phyloP scores from a whole-genome alignment of 768 basidiomycete species.

The Termitomyces sp. region DNA sequence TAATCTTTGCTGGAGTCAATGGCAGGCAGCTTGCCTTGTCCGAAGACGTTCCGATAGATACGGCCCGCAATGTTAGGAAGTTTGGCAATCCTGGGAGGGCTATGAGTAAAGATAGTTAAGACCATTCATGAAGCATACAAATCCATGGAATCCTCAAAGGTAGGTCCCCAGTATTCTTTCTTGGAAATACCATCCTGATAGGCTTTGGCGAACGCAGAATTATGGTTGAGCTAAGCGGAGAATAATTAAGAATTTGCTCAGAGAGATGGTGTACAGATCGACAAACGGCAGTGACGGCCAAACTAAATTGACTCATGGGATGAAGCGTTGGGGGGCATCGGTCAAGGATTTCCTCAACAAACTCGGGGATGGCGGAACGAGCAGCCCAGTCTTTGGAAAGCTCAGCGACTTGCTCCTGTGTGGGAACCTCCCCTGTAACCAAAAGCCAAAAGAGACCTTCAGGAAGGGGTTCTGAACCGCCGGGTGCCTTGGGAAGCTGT shows the following conservation, averaged over 20 bases:
- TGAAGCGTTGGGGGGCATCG: conserved; percentile 90
- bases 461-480: conserved; percentile 86
- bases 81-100: conserved; percentile 76
- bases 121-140: conserved; percentile 37
- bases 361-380: conserved; percentile 83
- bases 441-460: conserved; percentile 96
- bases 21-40: conserved; percentile 79
- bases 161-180: conserved; percentile 95
- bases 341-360: conserved; percentile 96
- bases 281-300: conserved; percentile 89
- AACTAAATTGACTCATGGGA: conserved; percentile 97
- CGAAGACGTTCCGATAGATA: conserved; percentile 85
- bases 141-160: conserved; percentile 88
- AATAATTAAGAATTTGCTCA: conserved; percentile 1
- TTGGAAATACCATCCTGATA: conserved; percentile 91
- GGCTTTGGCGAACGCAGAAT: conserved; percentile 94
- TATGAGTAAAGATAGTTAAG: conserved; percentile 3
- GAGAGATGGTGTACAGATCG: neutral
- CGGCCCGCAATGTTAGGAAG: conserved; percentile 95
- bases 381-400: conserved; percentile 95
- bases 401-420: conserved; percentile 78
- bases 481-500: conserved; percentile 82
- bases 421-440: conserved; percentile 92
- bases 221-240: conserved; percentile 70
- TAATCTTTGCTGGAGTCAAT: conserved; percentile 85